A percentile compares a stretch with the other conserved stretches of the same genome.
Evolutionary conservation across 345 rosid genomes (phyloP).

Genomic region (Atalantia buxifolia): DNA sequence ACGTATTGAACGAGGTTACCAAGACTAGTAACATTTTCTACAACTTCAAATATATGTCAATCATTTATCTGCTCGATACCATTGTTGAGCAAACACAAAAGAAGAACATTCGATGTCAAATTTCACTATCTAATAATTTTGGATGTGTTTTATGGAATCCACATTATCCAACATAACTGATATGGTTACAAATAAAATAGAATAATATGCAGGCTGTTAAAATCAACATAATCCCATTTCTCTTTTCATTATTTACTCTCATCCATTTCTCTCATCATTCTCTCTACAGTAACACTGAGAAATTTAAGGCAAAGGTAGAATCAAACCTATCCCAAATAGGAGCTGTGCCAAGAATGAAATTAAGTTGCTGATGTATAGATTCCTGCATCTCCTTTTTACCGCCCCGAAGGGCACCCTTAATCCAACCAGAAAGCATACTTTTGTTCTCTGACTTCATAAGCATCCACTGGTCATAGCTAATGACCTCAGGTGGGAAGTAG

Average conservation of each 20-base stretch:
- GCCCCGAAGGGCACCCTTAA: conserved; percentile 66
- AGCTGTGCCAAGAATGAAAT: conserved; percentile 69
- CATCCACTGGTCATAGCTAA: conserved; percentile 71
- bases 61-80: neutral
- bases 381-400: conserved; percentile 88
- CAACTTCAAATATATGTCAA: neutral
- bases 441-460: conserved; percentile 61
- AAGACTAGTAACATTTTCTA: neutral
- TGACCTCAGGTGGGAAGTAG: conserved; percentile 69
- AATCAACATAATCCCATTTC: neutral
- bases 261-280: too few species aligned
- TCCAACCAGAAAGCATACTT: conserved; percentile 63
- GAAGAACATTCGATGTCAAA: neutral
- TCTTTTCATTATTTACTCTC: too few species aligned
- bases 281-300: too few species aligned
- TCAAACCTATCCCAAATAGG: conserved; percentile 96
- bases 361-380: conserved; percentile 65
- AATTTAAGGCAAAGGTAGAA: conserved; percentile 2
- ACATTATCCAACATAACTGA: neutral
- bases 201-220: neutral
- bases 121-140: neutral
- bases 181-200: neutral
- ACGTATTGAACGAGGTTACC: neutral
- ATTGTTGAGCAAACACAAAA: neutral
- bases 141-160: neutral